phyloP scores from a whole-genome alignment of 805 yeast genomes.

The Metschnikowia amazonensis region DNA sequence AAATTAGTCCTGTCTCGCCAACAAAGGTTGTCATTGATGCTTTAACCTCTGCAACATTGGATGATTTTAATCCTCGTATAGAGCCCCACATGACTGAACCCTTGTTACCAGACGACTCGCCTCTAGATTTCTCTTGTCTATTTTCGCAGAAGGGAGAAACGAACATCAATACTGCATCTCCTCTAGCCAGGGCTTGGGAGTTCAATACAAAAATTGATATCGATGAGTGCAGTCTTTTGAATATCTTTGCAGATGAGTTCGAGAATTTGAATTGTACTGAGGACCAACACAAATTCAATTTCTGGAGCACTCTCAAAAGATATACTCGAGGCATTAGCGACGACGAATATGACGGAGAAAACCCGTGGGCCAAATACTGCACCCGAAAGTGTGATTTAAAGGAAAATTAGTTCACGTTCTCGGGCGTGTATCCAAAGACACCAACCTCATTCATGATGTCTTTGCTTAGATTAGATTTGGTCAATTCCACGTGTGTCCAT shows the following conservation, averaged over 20 bases:
- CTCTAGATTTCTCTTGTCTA: conserved; percentile 14
- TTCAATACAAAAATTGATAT: conserved; percentile 8
- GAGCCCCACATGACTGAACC: conserved; percentile 19
- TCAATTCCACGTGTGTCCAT: conserved; percentile 16
- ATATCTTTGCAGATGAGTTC: conserved; percentile 17
- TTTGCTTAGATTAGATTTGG: conserved; percentile 2
- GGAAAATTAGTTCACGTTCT: not conserved
- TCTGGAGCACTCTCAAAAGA: conserved; percentile 12
- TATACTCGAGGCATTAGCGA: conserved; percentile 13
- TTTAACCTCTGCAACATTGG: conserved; percentile 9
- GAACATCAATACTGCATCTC: conserved; percentile 13
- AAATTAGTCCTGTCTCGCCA: not conserved
- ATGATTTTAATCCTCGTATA: conserved; percentile 11
- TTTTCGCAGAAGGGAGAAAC: conserved; percentile 9
- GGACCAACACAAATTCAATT: not conserved
- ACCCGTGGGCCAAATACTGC: conserved; percentile 19
- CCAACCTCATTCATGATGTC: not conserved
- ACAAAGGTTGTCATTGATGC: conserved; percentile 1
- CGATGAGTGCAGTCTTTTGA: conserved; percentile 15
- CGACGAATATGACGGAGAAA: conserved; percentile 15
- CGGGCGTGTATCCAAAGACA: not conserved
- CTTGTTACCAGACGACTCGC: conserved; percentile 13
- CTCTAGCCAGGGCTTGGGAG: conserved; percentile 17
- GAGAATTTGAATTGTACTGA: conserved; percentile 11
- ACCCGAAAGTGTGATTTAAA: not conserved